Evolutionary conservation across 2,329 filamentous ascomycete species (phyloP), one percentile per base, ranked within the genome.

Genomic region (Eutypella sp.): DNA sequence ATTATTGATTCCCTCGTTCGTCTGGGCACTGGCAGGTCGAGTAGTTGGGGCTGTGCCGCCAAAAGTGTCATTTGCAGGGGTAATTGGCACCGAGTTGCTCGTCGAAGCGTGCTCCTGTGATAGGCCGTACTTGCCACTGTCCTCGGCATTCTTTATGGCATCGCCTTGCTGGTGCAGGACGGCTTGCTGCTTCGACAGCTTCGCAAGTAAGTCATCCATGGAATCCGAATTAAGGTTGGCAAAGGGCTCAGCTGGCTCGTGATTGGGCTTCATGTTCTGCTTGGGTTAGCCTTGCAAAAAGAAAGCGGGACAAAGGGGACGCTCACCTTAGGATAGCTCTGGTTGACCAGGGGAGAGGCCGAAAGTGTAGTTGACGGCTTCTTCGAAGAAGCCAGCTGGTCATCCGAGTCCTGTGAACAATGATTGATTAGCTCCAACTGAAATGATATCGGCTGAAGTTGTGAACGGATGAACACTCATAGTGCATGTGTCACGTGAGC

Each of bases 201-300:
- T 86, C 46, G 84, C 80, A 52, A 90, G 71, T 42, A 90, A 78
- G 48, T 83, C 83, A 57, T 93, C 87, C 73, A 91, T 81, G 8
- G 76, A 73, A 45, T 73, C 76, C 24, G 66, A 52, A 34, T 76
- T 73, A 40, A 59, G 51, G 10, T 62, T 50, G 5, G 57, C 59
- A 9, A 62, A 55, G 44, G 47, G 47, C 25, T 58, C 52, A 13
- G 54, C 49, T 3, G 58, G 38, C 27, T 77, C 73, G 54, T 75
- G 71, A 49, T 59, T 72, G 42, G 69, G 63, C 68, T 78, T 72
- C 55, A 70, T 66, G 67, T 72, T 74, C 69, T 72, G 62, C 59
- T 57, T 67, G 57, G 55, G 55, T 41, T 54, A 39, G 36, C 18
- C 15, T 22, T 39, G 19, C 4, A 20, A 11, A 13, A 33, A n/a